A percentile compares a stretch with the other conserved stretches of the same genome.
Evolutionary conservation across 2,329 filamentous ascomycete species (phyloP).

Genomic region (Harringtonia lauricola): DNA sequence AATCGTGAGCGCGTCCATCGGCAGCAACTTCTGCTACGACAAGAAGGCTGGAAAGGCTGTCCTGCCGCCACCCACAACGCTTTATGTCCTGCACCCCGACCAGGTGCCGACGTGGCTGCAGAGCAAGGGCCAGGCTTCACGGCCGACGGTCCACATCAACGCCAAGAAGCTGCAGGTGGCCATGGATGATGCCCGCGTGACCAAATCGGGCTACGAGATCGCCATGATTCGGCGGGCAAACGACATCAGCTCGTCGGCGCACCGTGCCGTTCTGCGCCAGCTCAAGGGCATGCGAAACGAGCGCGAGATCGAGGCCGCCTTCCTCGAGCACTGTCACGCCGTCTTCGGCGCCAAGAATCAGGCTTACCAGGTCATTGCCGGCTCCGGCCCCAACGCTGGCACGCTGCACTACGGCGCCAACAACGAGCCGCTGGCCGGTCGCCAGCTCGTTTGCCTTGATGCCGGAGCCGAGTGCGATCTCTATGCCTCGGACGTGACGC

Average conservation of each 20-base stretch:
- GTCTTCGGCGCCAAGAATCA: conserved; percentile 59
- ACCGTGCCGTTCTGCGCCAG: conserved; percentile 57
- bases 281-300: conserved; percentile 61
- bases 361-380: conserved; percentile 84
- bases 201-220: conserved; percentile 82
- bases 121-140: not conserved
- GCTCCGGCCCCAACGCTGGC: conserved; percentile 68
- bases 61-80: conserved; percentile 16
- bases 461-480: conserved; percentile 76
- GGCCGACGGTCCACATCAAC: conserved; percentile 30
- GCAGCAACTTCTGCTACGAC: conserved; percentile 10
- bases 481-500: conserved; percentile 85
- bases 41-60: not conserved
- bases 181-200: conserved; percentile 69
- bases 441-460: conserved; percentile 72
- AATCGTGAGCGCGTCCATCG: not conserved
- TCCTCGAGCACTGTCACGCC: conserved; percentile 60
- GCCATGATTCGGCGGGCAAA: conserved; percentile 73
- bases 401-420: conserved; percentile 84
- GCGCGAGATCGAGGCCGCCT: conserved; percentile 71
- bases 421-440: conserved; percentile 55
- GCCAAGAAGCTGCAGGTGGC: conserved; percentile 47
- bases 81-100: conserved; percentile 31
- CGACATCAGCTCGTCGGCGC: conserved; percentile 65
- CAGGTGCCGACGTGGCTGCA: conserved; percentile 14